Conservation (phyloP, 2,329 filamentous ascomycete species). For the Fusarium sp. region DNA sequence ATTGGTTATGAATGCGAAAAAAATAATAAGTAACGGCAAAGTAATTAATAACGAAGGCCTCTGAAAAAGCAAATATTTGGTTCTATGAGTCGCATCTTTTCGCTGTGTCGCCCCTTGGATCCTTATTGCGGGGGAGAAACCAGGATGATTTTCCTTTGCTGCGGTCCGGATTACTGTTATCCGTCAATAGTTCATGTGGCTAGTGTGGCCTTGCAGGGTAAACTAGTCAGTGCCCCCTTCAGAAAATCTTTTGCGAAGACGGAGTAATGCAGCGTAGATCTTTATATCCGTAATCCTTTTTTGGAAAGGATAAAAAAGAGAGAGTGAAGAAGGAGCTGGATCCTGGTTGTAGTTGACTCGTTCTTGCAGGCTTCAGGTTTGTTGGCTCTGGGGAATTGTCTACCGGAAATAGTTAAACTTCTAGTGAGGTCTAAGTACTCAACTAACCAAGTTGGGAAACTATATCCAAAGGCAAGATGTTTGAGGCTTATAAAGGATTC, state of each 20-base stretch:
- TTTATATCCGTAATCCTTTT: too few species aligned
- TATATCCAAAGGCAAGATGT: neutral
- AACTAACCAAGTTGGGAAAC: neutral
- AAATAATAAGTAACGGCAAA: neutral
- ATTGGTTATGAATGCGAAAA: neutral
- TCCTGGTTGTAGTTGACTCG: neutral
- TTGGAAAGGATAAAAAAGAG: neutral
- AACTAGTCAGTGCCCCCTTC: neutral
- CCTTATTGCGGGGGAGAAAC: neutral
- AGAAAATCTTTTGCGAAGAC: neutral
- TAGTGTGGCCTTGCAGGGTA: too few species aligned
- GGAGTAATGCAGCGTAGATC: neutral
- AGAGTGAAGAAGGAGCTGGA: neutral
- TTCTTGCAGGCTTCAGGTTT: neutral
- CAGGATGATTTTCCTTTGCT: neutral
- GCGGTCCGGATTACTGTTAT: neutral
- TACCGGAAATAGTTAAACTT: neutral
- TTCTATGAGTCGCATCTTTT: too few species aligned
- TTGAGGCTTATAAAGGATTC: neutral
- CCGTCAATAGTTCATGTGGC: neutral
- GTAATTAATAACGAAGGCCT: neutral
- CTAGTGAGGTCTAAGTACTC: neutral
- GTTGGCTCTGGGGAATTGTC: neutral
- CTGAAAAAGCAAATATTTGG: too few species aligned
- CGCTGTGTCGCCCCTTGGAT: too few species aligned